Evolutionary conservation across 2,329 filamentous ascomycete genomes (phyloP).

Genomic region (Thielaviopsis euricoi): DNA sequence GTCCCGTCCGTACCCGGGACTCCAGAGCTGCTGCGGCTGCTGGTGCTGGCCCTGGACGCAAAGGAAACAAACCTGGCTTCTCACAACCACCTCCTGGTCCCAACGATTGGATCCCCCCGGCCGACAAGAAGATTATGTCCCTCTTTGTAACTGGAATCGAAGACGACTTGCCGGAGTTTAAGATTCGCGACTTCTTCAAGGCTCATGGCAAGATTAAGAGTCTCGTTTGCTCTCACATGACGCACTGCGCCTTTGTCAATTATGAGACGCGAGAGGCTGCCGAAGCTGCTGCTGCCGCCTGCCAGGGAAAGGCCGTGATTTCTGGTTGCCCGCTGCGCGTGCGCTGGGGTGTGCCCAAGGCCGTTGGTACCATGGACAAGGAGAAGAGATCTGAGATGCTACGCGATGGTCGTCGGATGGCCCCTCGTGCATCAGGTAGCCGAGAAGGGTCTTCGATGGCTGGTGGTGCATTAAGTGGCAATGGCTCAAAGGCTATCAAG

Average conservation of each 20-base stretch:
- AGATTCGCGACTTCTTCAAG: conserved; percentile 79
- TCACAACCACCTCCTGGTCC: conserved; percentile 38
- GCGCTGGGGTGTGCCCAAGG: conserved; percentile 84
- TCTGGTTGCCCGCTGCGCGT: conserved; percentile 80
- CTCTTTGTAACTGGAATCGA: conserved; percentile 91
- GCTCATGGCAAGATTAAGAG: conserved; percentile 81
- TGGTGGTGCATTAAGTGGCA: neutral
- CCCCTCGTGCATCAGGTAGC: neutral
- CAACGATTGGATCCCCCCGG: conserved; percentile 71
- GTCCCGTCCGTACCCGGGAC: conserved; percentile 65
- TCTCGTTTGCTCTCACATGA: conserved; percentile 88
- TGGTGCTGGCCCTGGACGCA: conserved; percentile 30
- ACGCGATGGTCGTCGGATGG: conserved; percentile 40
- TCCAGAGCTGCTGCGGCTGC: conserved; percentile 33
- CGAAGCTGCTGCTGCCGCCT: conserved; percentile 68
- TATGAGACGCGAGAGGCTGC: conserved; percentile 72
- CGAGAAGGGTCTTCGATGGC: neutral
- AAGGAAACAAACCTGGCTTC: conserved; percentile 27
- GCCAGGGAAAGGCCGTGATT: conserved; percentile 77
- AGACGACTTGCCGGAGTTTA: conserved; percentile 86
- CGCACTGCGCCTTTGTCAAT: conserved; percentile 94
- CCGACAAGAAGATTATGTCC: conserved; percentile 74
- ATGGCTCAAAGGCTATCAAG: neutral
- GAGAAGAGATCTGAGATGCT: conserved; percentile 71
- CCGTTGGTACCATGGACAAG: conserved; percentile 78